Conservation (phyloP, 2,329 filamentous ascomycete genomes). For the Hawksworthiomyces lignivorus region DNA sequence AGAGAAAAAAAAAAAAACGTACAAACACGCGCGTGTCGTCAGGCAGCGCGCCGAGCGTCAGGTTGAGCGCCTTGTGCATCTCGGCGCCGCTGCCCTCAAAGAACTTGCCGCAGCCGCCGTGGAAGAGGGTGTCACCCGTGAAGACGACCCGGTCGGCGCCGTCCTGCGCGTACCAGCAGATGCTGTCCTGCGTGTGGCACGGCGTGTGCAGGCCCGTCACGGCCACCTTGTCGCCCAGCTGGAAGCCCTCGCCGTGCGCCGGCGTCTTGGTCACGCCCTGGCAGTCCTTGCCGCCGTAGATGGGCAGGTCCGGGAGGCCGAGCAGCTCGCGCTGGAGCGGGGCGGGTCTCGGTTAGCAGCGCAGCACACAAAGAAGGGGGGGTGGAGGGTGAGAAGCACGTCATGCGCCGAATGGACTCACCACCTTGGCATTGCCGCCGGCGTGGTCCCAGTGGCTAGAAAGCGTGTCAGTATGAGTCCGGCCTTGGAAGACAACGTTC, state of each 20-base stretch:
- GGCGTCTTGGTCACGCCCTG: constrained; percentile 72
- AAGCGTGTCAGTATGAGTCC: no score
- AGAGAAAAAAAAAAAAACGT: constrained; percentile 25
- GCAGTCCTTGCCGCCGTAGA: constrained; percentile 81
- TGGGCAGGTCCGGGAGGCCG: constrained; percentile 54
- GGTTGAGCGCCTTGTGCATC: constrained; percentile 91
- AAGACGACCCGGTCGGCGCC: constrained; percentile 71
- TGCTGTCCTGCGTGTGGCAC: constrained; percentile 97
- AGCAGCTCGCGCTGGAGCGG: constrained; percentile 31
- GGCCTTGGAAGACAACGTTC: no score
- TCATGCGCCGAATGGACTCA: constrained; percentile 25
- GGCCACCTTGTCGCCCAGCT: constrained; percentile 67
- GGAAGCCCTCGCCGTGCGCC: constrained; percentile 66
- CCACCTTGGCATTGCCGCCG: constrained; percentile 80
- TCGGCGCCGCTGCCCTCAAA: constrained; percentile 85
- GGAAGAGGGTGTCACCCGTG: constrained; percentile 93
- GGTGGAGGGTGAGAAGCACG: background rate
- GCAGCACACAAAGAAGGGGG: background rate
- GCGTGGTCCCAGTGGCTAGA: constrained; percentile 86
- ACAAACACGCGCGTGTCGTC: constrained; percentile 90
- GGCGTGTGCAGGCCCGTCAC: constrained; percentile 90
- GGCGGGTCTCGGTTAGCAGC: no score
- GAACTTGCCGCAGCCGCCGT: constrained; percentile 89
- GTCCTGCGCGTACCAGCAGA: constrained; percentile 90
- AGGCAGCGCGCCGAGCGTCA: constrained; percentile 70